These are phyloP conservation scores for Ophiostoma tasmaniense DNA, from an alignment of 2,329 filamentous ascomycete genomes.

Conservation along the genomic window DNA sequence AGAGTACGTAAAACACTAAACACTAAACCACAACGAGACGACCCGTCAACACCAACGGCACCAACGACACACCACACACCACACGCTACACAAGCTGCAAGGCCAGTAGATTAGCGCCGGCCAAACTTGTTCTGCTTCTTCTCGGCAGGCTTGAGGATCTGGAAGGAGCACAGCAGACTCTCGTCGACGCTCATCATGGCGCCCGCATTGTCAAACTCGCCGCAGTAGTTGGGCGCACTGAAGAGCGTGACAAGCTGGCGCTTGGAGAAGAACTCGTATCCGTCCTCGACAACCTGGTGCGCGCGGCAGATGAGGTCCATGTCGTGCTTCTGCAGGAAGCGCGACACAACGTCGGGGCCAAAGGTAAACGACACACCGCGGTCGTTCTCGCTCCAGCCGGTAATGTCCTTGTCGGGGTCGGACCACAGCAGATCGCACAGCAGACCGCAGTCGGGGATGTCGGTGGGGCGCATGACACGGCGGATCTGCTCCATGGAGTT, in stretches of 20 bases:
- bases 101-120: no score
- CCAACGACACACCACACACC: no score
- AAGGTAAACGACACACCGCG: slow-evolving; percentile 98
- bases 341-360: slow-evolving; percentile 90
- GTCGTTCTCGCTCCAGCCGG: slow-evolving; percentile 98
- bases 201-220: slow-evolving; percentile 98
- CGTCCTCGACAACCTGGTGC: slow-evolving; percentile 98
- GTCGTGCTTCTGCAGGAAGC: slow-evolving; percentile 87
- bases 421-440: slow-evolving; percentile 96
- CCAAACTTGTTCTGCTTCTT: slow-evolving; percentile 99
- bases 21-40: not conserved
- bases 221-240: slow-evolving; percentile 96
- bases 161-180: slow-evolving; percentile 96
- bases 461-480: slow-evolving; percentile 88
- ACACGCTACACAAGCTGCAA: no score
- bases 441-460: slow-evolving; percentile 82
- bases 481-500: slow-evolving; percentile 98
- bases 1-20: not conserved
- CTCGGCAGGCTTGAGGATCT: slow-evolving; percentile 99
- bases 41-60: no score
- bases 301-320: slow-evolving; percentile 96
- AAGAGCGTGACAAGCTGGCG: slow-evolving; percentile 93
- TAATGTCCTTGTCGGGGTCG: slow-evolving; percentile 98
- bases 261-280: slow-evolving; percentile 98
- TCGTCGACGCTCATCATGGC: slow-evolving; percentile 99